Conservation (phyloP, 2,329 filamentous ascomycete species). For the Phyllosticta citrichinensis region DNA sequence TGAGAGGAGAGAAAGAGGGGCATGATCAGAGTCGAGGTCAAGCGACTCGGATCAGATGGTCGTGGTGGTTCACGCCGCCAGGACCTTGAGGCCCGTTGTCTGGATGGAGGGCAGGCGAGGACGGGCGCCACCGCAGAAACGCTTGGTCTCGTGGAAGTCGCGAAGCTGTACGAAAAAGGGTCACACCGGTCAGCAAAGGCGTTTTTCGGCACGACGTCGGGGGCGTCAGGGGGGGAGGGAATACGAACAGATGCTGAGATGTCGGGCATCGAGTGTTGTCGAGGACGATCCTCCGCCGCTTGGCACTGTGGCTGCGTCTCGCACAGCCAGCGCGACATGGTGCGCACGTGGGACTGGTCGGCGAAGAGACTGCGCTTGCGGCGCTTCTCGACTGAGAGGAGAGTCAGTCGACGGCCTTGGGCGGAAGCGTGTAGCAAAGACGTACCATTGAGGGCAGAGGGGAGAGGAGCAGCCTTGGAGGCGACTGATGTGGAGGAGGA, state of each 20-base stretch:
- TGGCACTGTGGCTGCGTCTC: constrained; percentile 2
- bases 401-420: not conserved
- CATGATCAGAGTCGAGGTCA: not conserved
- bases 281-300: constrained; percentile 2
- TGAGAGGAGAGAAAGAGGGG: not conserved
- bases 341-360: constrained; percentile 5
- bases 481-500: not conserved
- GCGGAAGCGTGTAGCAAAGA: not conserved
- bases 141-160: constrained; percentile 1
- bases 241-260: not conserved
- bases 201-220: not conserved
- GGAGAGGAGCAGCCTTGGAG: not conserved
- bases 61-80: not conserved
- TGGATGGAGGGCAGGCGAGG: constrained; percentile 1
- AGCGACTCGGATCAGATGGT: not conserved
- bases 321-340: constrained; percentile 9
- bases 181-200: not conserved
- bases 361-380: constrained; percentile 1
- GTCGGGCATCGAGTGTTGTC: not conserved
- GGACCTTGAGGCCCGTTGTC: not conserved
- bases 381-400: not conserved
- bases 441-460: not conserved
- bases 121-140: not conserved
- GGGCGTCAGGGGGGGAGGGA: not conserved
- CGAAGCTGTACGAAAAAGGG: not conserved